These are phyloP conservation scores for Polysphondylium violaceum DNA, from an alignment of 78 protist genomes.

Conservation along the genomic window DNA sequence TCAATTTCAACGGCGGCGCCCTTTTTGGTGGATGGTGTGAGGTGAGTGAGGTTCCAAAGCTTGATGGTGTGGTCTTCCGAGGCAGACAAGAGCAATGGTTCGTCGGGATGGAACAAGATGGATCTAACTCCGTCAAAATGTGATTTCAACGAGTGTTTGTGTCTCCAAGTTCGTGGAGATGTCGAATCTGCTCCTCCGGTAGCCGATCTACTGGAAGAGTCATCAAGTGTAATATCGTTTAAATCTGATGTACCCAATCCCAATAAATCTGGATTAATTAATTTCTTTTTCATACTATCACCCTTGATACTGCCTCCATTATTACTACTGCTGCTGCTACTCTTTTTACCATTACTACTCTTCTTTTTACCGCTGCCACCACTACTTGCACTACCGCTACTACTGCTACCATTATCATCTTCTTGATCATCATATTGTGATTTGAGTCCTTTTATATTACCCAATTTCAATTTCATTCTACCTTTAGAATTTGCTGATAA, in stretches of 20 bases:
- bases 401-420: neutral
- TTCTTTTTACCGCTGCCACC: neutral
- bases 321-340: neutral
- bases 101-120: constrained; percentile 72
- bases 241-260: constrained; percentile 43
- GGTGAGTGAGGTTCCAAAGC: constrained; percentile 71
- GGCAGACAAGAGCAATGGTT: constrained; percentile 57
- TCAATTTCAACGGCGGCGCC: constrained; percentile 57
- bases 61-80: constrained; percentile 78
- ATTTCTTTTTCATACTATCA: constrained; percentile 17
- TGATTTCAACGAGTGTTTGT: constrained; percentile 46
- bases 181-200: constrained; percentile 12
- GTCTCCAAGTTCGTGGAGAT: constrained; percentile 54
- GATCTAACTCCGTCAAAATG: constrained; percentile 86
- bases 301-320: neutral
- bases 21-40: constrained; percentile 30
- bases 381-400: neutral
- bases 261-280: constrained; percentile 4
- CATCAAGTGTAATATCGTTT: constrained; percentile 56
- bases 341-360: neutral
- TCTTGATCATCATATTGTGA: neutral
- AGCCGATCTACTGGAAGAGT: neutral
- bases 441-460: constrained; percentile 1
- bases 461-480: constrained; percentile 52
- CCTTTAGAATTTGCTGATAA: constrained; percentile 56